These are phyloP conservation scores for Aquilaria malaccensis DNA, from an alignment of 345 rosid species.

Conservation along the genomic window DNA sequence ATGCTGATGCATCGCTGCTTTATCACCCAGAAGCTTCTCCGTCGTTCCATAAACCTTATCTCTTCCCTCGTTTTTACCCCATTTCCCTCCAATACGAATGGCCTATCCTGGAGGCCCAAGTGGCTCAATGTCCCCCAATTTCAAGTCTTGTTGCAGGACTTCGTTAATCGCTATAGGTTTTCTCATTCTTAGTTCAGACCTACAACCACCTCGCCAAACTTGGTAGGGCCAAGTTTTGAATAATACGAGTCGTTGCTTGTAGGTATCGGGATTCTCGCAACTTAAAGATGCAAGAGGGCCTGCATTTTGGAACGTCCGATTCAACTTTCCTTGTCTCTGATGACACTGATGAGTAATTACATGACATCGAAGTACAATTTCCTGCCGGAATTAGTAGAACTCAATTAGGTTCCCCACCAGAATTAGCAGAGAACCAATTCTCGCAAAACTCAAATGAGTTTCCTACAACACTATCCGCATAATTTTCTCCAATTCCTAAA, in stretches of 20 bases:
- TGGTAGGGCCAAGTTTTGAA: conserved; percentile 12
- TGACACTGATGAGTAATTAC: too few species aligned
- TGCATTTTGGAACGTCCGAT: conserved; percentile 22
- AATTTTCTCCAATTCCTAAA: too few species aligned
- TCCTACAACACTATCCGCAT: too few species aligned
- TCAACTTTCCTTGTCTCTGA: too few species aligned
- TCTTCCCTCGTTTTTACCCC: conserved; percentile 11
- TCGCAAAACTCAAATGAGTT: too few species aligned
- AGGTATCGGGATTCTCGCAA: conserved; percentile 23
- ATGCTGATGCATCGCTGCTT: too few species aligned
- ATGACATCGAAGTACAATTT: too few species aligned
- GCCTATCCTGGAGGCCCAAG: conserved; percentile 1
- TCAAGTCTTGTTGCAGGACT: conserved; percentile 14
- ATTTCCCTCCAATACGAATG: not conserved
- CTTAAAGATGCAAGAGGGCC: conserved; percentile 31
- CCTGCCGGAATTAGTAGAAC: too few species aligned
- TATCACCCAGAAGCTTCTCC: conserved; percentile 30
- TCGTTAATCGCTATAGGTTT: conserved; percentile 11
- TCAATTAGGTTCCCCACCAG: too few species aligned
- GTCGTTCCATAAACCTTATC: not conserved
- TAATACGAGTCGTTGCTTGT: conserved; percentile 23
- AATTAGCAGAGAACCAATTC: too few species aligned
- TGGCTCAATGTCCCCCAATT: conserved; percentile 11
- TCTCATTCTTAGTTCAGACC: not conserved
- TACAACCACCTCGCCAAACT: not conserved